These are phyloP conservation scores for Arachis stenosperma DNA, from an alignment of 306 rosid species.

Conservation along the genomic window DNA sequence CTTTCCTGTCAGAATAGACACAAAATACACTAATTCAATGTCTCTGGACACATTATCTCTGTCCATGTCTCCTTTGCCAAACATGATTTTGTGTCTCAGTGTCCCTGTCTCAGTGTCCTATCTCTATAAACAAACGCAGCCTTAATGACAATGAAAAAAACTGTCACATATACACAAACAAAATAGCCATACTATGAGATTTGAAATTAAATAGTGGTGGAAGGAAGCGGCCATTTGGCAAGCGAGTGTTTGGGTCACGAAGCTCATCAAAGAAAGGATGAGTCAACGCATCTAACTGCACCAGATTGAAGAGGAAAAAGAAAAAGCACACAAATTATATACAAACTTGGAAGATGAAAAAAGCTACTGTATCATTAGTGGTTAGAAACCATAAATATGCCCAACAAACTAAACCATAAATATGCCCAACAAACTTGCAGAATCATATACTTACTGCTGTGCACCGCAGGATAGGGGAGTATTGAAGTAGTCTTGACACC, in stretches of 20 bases:
- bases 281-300: constrained; percentile 87
- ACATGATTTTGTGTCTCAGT: too few relatives aligned
- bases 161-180: not conserved
- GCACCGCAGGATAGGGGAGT: constrained; percentile 94
- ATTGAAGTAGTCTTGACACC: constrained; percentile 90
- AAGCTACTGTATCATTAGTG: constrained; percentile 3
- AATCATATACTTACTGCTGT: constrained; percentile 69
- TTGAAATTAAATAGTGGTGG: constrained; percentile 94
- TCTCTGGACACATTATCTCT: too few relatives aligned
- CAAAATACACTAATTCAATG: too few relatives aligned
- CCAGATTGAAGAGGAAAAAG: constrained; percentile 15
- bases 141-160: not conserved
- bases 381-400: constrained; percentile 20
- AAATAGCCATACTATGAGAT: constrained; percentile 70
- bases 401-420: constrained; percentile 22
- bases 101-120: too few relatives aligned
- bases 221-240: constrained; percentile 94
- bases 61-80: too few relatives aligned
- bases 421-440: constrained; percentile 13
- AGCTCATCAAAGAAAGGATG: constrained; percentile 97
- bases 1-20: too few relatives aligned
- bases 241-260: constrained; percentile 78
- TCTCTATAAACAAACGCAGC: too few relatives aligned
- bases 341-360: constrained; percentile 3
- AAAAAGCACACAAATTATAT: constrained; percentile 11